Base-by-base conservation (phyloP, 2,329 filamentous ascomycete genomes). In the Coniochaeta sp. region DNA sequence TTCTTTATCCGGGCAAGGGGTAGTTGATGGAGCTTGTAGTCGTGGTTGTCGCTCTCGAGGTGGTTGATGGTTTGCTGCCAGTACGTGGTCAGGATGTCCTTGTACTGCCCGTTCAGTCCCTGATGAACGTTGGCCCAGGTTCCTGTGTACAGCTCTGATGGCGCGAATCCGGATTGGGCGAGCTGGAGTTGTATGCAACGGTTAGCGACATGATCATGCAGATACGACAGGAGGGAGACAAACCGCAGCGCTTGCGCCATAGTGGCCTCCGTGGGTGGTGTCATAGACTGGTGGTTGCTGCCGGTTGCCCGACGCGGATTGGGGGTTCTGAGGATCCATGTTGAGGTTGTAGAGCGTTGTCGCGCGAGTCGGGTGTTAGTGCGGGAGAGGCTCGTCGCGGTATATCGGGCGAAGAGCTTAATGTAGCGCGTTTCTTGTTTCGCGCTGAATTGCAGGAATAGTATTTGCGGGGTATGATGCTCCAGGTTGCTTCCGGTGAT, bases 1-100 rank as follows among this genome's bases (percentile, higher is more conserved):
- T 99, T 99, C 78, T 99, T 99, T 75, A 99, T 99, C 51, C 94
- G 87, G n/a, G 94, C 94, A 35, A 99, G 79, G 1, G 94, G 94
- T 33, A 99, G 79, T 69, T 97, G 94, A 68, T 99, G 94, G 52
- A 97, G 82, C 72, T 99, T 99, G 79, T 97, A 99, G 71, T 99
- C 94, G 69, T 99, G 94, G 48, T 87, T 90, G 63, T 97, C 94
- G 54, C 82, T 89, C 72, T 99, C 94, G 53, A 99, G 83, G 67
- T 95, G 91, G 59, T 87, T 92, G 73, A 99, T 96, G 56, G 91
- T 94, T 65, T 99, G 92, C 70, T 99, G 94, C 94, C 94, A 99
- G 74, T 99, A 99, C 6, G 92, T 96, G 40, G 95, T 96, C 61
- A 99, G 78, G 63, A 97, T 96, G 68, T 99, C 94, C 67, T 95